Evolutionary conservation across 1,139 yeast genomes (phyloP), one percentile per base, ranked within the genome.

Genomic region (Pichia sp.): DNA sequence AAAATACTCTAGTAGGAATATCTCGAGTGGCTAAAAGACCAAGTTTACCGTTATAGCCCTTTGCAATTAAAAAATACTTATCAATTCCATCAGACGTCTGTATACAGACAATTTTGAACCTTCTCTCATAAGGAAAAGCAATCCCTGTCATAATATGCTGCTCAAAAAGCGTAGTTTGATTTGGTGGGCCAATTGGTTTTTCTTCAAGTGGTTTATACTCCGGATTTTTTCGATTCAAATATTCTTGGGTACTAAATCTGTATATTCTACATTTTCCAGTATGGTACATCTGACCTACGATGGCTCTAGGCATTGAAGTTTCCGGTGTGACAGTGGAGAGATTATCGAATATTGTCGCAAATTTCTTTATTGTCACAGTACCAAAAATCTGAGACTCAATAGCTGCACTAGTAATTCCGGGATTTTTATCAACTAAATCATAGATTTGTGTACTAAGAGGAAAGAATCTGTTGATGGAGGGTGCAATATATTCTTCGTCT

Each of bases 241-340:
- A 70, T 38, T 69, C 62, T 4, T 60, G 56, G 32, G 67, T 66
- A 0, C 81, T 70, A 48, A 80, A 77, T 31, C 94, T 67, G 56
- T 77, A 84, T 51, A 77, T 84, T 53, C 84, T 83, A 48, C 71
- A 68, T 50, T 86, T 77, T 0, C 94, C 93, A 46, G 76, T 78
- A 49, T 79, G 78, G 53, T 84, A 93, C 45, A 79, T 75, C 22
- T 80, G 79, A 44, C 84, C 68, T 1, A 82, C 69, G 2, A 85
- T 38, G 12, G 39, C 41, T 9, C 44, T 36, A 18, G 31, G 34
- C 26, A 35, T 34, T 7, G 30, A 21, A 14, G 44, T 45, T 28
- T 32, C 30, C 2, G 46, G 44, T 20, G 31, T 31, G 5, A 34
- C 37, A 4, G 41, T 32, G 8, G 43, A 21, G n/a, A 45, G 34